Percentiles rank a stretch among this genome's conserved stretches.
These are phyloP conservation scores for Buddleja alternifolia DNA, from an alignment of 257 asterid genomes.

Conservation along the genomic window DNA sequence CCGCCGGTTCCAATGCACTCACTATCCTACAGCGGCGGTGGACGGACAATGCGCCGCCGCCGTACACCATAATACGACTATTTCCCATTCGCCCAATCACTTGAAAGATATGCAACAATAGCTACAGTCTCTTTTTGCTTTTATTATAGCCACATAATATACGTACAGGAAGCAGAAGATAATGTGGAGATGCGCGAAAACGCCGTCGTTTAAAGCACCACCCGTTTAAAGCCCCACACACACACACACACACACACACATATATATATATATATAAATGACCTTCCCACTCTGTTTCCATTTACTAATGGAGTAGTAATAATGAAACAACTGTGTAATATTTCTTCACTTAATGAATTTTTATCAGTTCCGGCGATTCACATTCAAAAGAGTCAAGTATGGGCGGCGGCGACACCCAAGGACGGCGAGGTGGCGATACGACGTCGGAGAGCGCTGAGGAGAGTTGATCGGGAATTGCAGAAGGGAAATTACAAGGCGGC, in stretches of 20 bases:
- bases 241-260: too few relatives aligned
- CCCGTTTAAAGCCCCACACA: too few relatives aligned
- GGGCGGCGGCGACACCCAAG: slow-evolving; percentile 30
- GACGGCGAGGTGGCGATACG: slow-evolving; percentile 39
- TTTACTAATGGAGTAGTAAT: too few relatives aligned
- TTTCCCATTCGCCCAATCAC: slow-evolving; percentile 31
- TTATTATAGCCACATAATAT: slow-evolving; percentile 35
- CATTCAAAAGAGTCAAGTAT: slow-evolving; percentile 19
- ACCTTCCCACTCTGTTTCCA: too few relatives aligned
- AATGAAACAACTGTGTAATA: too few relatives aligned
- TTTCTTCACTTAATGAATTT: slow-evolving; percentile 21
- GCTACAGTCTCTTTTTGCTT: background rate
- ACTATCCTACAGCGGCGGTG: slow-evolving; percentile 28
- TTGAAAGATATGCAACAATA: background rate
- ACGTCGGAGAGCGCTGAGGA: slow-evolving; percentile 55
- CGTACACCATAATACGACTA: slow-evolving; percentile 28
- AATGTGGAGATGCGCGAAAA: background rate
- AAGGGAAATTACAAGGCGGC: slow-evolving; percentile 69
- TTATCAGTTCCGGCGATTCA: slow-evolving; percentile 29
- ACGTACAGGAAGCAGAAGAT: too few relatives aligned
- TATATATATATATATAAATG: too few relatives aligned
- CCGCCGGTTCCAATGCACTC: slow-evolving; percentile 19
- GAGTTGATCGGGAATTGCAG: slow-evolving; percentile 61
- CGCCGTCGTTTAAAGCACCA: slow-evolving; percentile 33
- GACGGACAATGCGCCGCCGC: slow-evolving; percentile 24